Base-by-base conservation (phyloP, 257 asterid genomes). In the Lithospermum erythrorhizon region DNA sequence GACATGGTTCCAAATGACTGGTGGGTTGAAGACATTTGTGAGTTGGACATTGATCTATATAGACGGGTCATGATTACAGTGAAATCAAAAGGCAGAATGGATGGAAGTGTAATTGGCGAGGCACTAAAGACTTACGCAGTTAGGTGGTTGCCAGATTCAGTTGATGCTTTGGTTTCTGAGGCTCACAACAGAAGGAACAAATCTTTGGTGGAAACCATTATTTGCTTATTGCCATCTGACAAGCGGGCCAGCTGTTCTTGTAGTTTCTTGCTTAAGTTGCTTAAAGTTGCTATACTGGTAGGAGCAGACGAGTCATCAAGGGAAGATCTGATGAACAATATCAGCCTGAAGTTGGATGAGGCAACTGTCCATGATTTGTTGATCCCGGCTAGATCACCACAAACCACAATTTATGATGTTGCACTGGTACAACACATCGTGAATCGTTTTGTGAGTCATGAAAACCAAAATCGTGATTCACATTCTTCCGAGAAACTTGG, bases 21-120 rank as follows among this genome's bases (percentile, higher is more conserved):
- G 97, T 90, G 97, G 97, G 67, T 82, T 15, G 96, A 90, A 75
- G 96, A 90, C 72, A 72, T 87, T 66, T 90, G 96, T 29, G 96
- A 87, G 32, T 60, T 90, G 69, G 96, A 90, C 59, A 79, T 87
- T 62, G 89, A 85, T 67, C 79, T 82, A 30, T 90, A 74, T 81
- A 87, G 82, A 72, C 77, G 81, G 68, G 96, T 90, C 45, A 85
- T 87, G 95, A 62, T 87, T 59, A 76, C 95, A 0, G 76, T 90
- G 64, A 87, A 90, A 75, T 74, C 89, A 1, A 87, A 83, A 64
- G 96, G 96, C 48, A 70, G 97, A 73, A 85, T 82, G 91, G 86
- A 70, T 9, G 85, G 89, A 53, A 68, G 57, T 10, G 75, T 85
- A 30, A 87, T 90, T 37, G 91, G 87, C 11, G 95, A 87, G 78